Percentiles rank a stretch among this genome's conserved stretches.
These are phyloP conservation scores for Taxillus chinensis DNA, from an alignment of 164 flowering plant species.

Conservation along the genomic window DNA sequence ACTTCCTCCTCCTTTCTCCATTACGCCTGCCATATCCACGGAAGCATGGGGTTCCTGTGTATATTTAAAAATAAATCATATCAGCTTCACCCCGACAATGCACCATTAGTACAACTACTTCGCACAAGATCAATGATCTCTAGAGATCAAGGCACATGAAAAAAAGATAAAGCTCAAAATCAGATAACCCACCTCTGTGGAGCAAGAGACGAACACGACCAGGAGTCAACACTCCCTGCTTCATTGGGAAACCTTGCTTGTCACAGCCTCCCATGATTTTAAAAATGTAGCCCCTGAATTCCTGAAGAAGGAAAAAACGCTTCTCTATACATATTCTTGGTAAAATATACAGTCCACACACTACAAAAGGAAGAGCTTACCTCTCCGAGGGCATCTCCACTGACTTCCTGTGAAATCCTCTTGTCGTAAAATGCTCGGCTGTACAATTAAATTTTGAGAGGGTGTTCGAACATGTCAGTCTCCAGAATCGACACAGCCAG, in stretches of 20 bases:
- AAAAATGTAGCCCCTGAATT: slow-evolving; percentile 3
- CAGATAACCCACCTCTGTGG: slow-evolving; percentile 1
- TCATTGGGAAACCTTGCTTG: slow-evolving; percentile 7
- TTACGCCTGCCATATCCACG: slow-evolving; percentile 61
- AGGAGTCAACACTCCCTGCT: slow-evolving; percentile 6
- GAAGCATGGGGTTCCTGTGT: slow-evolving; percentile 36
- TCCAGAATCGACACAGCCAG: too few species aligned
- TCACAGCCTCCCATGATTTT: slow-evolving; percentile 7
- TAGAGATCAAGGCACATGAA: too few species aligned
- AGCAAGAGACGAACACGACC: slow-evolving; percentile 7
- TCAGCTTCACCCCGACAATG: neutral
- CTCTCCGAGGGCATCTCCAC: slow-evolving; percentile 2
- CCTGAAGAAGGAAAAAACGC: neutral
- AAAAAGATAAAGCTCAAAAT: neutral
- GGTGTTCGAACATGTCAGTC: too few species aligned
- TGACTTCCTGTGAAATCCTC: slow-evolving; percentile 3
- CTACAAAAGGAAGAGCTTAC: neutral
- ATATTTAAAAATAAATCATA: neutral
- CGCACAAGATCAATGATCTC: neutral
- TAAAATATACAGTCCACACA: neutral
- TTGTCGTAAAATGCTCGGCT: slow-evolving; percentile 4
- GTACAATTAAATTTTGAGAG: neutral
- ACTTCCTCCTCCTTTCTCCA: slow-evolving; percentile 60
- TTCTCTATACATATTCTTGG: neutral
- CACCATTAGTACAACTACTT: neutral